Base-by-base conservation (phyloP, 2,329 filamentous ascomycete species). In the Pochonia chlamydosporia region DNA sequence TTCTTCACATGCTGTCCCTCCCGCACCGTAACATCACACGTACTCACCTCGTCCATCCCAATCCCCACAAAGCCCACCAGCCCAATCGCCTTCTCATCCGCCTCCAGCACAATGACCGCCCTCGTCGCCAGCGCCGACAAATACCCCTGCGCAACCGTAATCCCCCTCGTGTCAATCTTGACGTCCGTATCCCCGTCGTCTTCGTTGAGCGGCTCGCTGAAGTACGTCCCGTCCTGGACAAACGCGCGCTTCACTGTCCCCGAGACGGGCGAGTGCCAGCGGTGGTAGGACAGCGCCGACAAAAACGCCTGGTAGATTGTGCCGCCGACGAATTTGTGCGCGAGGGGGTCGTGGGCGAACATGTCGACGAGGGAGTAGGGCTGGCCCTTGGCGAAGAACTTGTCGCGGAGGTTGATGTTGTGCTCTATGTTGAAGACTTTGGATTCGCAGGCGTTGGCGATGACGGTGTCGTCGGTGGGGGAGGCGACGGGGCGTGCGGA, bases 1-100 rank as follows among this genome's bases (percentile, higher is more conserved):
- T 89, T 89, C 44, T 71, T 70, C 14, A 90, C 59, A 44, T 74
- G 72, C 59, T 89, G 74, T 0, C 84, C 85, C 58, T 82, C 77
- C 55, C 73, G 73, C 10, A 87, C 83, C 0, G 79, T 85, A 42
- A 87, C 81, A 44, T 89, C 84, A 57, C 85, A 89, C 0, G 83
- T 82, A 49, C 78, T 84, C 11, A 89, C 85, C 64, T 91, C 86
- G 36, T 81, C 82, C 86, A 90, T 89, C 2, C 86, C 87, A 3
- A 90, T 76, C 1, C 78, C 81, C 11, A 90, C 68, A 53, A 89
- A 85, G 0, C 76, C 82, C 72, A 90, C 77, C 26, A 89, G 65
- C 0, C 86, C 86, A 31, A 89, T 81, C 1, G 70, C 71, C 2
- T 73, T 70, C 52, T 87, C 83, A 53, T 87, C 84, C 0, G 85